A percentile compares a stretch with the other conserved stretches of the same genome.
Conservation (phyloP, 2,329 filamentous ascomycete species). For the Penicillium sp. region DNA sequence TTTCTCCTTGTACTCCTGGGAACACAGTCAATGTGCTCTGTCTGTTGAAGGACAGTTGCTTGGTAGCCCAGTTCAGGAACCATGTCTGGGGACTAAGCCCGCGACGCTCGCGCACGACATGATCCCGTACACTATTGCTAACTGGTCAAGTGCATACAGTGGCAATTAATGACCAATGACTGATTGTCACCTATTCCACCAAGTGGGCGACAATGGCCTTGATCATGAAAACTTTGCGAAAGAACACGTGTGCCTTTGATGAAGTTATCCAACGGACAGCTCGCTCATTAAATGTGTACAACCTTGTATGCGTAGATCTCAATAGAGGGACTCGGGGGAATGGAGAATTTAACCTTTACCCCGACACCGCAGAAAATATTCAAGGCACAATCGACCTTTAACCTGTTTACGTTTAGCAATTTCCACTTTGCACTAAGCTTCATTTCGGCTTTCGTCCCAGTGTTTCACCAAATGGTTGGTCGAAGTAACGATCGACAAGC, state of each 20-base stretch:
- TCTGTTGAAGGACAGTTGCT: neutral
- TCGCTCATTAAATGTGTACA: neutral
- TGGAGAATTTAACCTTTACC: neutral
- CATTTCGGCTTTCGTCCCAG: neutral
- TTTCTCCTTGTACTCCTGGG: neutral
- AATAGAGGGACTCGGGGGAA: neutral
- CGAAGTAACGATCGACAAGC: neutral
- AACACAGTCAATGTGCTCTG: neutral
- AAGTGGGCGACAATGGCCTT: constrained; percentile 15
- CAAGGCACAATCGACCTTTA: neutral
- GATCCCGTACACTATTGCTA: neutral
- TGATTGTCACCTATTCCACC: neutral
- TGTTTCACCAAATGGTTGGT: neutral
- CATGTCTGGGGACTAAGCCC: neutral
- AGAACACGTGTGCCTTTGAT: neutral
- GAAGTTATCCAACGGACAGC: neutral
- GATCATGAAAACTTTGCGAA: constrained; percentile 21
- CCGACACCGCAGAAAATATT: neutral
- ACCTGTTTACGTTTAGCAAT: neutral
- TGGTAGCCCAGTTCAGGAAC: neutral
- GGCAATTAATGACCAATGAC: neutral
- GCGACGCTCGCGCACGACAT: neutral
- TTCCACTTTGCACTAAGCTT: neutral
- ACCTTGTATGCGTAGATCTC: neutral
- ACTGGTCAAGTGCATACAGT: neutral